Conservation (phyloP, 2,329 filamentous ascomycete genomes). For the Teratosphaeria gauchensis region DNA sequence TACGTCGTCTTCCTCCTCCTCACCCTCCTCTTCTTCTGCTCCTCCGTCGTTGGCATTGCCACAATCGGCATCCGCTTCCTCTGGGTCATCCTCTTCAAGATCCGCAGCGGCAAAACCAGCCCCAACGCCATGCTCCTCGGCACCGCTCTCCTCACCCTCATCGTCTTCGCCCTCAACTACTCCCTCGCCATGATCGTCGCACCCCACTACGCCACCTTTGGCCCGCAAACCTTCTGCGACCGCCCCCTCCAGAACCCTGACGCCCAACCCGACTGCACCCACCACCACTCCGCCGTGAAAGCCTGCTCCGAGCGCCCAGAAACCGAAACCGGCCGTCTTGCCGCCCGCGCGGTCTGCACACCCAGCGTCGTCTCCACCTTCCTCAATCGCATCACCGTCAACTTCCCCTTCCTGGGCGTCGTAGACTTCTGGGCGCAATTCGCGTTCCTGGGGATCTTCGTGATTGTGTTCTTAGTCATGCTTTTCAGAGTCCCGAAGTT, state of each 20-base stretch:
- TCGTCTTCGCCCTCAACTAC: constrained; percentile 87
- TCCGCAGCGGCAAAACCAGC: constrained; percentile 77
- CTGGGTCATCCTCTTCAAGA: constrained; percentile 87
- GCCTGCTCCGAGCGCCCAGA: constrained; percentile 71
- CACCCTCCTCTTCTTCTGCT: constrained; percentile 77
- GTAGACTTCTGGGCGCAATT: constrained; percentile 97
- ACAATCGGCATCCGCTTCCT: constrained; percentile 88
- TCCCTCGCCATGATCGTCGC: constrained; percentile 87
- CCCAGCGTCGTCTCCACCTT: constrained; percentile 87
- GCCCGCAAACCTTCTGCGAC: constrained; percentile 88
- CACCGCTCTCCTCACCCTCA: constrained; percentile 82
- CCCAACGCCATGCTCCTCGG: constrained; percentile 87
- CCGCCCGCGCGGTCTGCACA: constrained; percentile 75
- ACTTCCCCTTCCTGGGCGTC: constrained; percentile 89
- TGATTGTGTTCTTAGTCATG: constrained; percentile 69
- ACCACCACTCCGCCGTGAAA: constrained; percentile 61
- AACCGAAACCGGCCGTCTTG: constrained; percentile 57
- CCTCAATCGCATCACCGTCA: constrained; percentile 81
- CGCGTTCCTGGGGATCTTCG: constrained; percentile 70
- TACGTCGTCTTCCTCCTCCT: constrained; percentile 82
- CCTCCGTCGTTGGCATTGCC: constrained; percentile 77
- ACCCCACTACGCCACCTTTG: constrained; percentile 89
- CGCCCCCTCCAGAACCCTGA: constrained; percentile 53
- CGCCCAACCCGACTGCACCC: constrained; percentile 64
- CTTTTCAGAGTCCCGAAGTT: constrained; percentile 72